phyloP scores from a whole-genome alignment of 1,284 basidiomycete genomes.

The Ustilago tritici region DNA sequence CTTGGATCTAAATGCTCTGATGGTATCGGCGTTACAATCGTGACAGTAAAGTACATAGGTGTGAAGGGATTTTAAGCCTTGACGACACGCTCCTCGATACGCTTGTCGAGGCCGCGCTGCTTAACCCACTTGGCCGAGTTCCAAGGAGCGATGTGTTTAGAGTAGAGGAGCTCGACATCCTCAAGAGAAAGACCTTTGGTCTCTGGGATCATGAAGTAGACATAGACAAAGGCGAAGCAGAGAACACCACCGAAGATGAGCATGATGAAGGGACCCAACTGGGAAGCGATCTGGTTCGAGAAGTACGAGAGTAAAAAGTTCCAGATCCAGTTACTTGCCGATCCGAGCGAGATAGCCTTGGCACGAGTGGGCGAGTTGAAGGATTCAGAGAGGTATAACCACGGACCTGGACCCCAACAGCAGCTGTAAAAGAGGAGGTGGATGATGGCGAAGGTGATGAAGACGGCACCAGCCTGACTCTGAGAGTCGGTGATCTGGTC shows the following conservation, averaged over 20 bases:
- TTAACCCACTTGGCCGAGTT: constrained; percentile 40
- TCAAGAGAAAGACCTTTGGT: constrained; percentile 80
- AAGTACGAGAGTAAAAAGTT: constrained; percentile 82
- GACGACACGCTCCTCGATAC: constrained; percentile 30
- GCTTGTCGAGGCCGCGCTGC: constrained; percentile 32
- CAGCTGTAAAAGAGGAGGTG: constrained; percentile 80
- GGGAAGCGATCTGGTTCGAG: constrained; percentile 76
- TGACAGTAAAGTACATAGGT: constrained; percentile 8
- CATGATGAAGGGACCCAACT: constrained; percentile 76
- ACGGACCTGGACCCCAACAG: constrained; percentile 80
- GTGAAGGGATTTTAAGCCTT: constrained; percentile 9
- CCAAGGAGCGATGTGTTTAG: constrained; percentile 41
- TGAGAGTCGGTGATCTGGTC: constrained; percentile 63
- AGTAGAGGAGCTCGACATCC: constrained; percentile 73
- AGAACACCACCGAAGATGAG: constrained; percentile 78
- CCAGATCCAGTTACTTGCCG: constrained; percentile 76
- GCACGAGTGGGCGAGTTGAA: constrained; percentile 78
- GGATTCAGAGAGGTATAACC: constrained; percentile 75
- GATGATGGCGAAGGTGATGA: constrained; percentile 81
- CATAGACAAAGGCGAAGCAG: constrained; percentile 70
- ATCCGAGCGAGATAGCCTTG: constrained; percentile 80
- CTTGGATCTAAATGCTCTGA: not conserved
- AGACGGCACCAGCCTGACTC: constrained; percentile 74
- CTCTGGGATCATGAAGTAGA: constrained; percentile 80
- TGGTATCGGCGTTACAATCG: constrained; percentile 6